These are phyloP conservation scores for Oldenlandia corymbosa DNA, from an alignment of 257 asterid species.

Conservation along the genomic window DNA sequence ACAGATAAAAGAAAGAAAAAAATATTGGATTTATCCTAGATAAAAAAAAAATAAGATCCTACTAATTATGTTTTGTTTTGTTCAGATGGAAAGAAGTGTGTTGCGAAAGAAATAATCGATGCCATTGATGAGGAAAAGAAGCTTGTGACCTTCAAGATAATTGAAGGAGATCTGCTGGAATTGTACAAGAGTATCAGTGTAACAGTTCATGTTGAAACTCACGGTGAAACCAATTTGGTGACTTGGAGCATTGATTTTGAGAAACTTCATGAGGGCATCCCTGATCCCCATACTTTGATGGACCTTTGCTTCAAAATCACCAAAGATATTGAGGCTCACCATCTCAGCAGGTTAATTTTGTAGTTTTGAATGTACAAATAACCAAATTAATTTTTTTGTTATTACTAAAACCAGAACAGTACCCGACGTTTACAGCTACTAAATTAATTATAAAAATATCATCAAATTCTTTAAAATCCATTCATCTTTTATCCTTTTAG, in stretches of 20 bases:
- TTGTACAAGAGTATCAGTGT: conserved; percentile 14
- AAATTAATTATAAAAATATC: neutral
- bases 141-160: conserved; percentile 16
- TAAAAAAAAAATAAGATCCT: no score
- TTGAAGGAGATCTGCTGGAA: no score
- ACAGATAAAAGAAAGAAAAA: no score
- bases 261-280: conserved; percentile 18
- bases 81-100: conserved; percentile 22
- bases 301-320: neutral
- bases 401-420: no score
- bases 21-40: no score
- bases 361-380: no score
- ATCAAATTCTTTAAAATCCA: no score
- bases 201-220: neutral
- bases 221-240: conserved; percentile 15
- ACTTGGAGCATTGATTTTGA: conserved; percentile 23
- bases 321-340: no score
- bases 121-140: conserved; percentile 25
- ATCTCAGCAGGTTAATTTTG: no score
- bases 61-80: no score
- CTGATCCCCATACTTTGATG: conserved; percentile 15
- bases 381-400: no score
- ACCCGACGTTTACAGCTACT: no score
- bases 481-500: neutral
- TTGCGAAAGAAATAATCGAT: conserved; percentile 17